Base-by-base conservation (phyloP, 1,284 basidiomycete species). In the Rugosomyces carneus region DNA sequence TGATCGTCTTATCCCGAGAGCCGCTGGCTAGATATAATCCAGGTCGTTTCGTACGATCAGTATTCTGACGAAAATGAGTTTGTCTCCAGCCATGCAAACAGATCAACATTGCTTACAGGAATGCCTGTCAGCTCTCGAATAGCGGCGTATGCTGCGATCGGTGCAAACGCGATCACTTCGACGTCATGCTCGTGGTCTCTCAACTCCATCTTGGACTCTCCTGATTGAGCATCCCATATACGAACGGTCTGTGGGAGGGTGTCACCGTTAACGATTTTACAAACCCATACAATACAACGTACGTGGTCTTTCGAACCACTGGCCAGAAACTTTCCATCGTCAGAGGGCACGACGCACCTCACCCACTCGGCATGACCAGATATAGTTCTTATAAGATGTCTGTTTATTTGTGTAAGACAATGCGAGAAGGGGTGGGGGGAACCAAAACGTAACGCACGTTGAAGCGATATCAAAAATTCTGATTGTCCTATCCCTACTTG, bases 141-240 rank as follows among this genome's bases (percentile, higher is more conserved):
- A 1, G 86, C 80, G 11, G 79, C 61, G 63, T 91, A 89, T 7
- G 89, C 76, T 13, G 75, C 67, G 5, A 80, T 63, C 1, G 93
- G 93, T 6, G 89, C 90, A 61, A 94, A 94, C 7, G 81, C 79
- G 10, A 86, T 84, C 32, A 80, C 81, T 61, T 94, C 90, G 11
- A 95, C 80, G 16, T 89, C 85, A 62, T 94, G 84, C 41, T 93
- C 91, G 60, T 95, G 93, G 0, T 90, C 92, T 45, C 91, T 73
- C 57, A 95, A 71, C 56, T 93, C 90, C 58, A 78, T 71, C 63
- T 92, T 93, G 29, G 80, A 80, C 58, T 90, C 83, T 15, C 88
- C 90, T 6, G 77, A 79, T 40, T 80, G 63, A 0, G 81, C 71
- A 56, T 95, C 89, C 79, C 87, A 92, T 53, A 94, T 72, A 19